phyloP scores from a whole-genome alignment of 768 basidiomycete species.

The Kwoniella heveanensis region DNA sequence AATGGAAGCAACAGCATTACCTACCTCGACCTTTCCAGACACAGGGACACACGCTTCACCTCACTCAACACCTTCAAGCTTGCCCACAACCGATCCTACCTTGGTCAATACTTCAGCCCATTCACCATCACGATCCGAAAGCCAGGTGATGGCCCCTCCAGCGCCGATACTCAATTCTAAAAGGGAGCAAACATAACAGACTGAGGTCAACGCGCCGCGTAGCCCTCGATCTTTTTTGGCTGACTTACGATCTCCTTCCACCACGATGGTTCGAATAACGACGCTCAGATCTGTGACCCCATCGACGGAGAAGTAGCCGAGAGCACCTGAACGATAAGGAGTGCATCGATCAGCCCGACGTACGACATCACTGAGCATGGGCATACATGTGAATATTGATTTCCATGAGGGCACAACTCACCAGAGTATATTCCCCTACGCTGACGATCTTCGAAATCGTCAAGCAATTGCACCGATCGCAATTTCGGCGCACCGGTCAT shows the following conservation, averaged over 20 bases:
- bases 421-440: slow-evolving; percentile 75
- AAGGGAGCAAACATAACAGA: background rate
- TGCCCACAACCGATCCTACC: slow-evolving; percentile 58
- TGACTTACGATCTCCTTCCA: slow-evolving; percentile 39
- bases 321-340: slow-evolving; percentile 63
- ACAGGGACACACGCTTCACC: too few relatives aligned
- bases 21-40: too few relatives aligned
- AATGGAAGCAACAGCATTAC: too few relatives aligned
- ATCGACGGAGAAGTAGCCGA: slow-evolving; percentile 88
- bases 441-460: slow-evolving; percentile 70
- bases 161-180: slow-evolving; percentile 66
- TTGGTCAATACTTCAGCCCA: slow-evolving; percentile 96
- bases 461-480: slow-evolving; percentile 85
- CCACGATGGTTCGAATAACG: slow-evolving; percentile 84
- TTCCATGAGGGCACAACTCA: too few relatives aligned
- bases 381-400: too few relatives aligned
- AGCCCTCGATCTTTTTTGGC: too few relatives aligned
- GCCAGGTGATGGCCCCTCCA: slow-evolving; percentile 93
- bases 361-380: too few relatives aligned
- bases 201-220: background rate
- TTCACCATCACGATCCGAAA: slow-evolving; percentile 79
- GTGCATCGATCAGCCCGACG: background rate
- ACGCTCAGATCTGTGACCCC: slow-evolving; percentile 92
- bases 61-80: slow-evolving; percentile 15
- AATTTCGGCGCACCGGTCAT: slow-evolving; percentile 99